A percentile compares a stretch with the other conserved stretches of the same genome.
These are phyloP conservation scores for Beauveria sp. DNA, from an alignment of 2,329 filamentous ascomycete genomes.

Conservation along the genomic window DNA sequence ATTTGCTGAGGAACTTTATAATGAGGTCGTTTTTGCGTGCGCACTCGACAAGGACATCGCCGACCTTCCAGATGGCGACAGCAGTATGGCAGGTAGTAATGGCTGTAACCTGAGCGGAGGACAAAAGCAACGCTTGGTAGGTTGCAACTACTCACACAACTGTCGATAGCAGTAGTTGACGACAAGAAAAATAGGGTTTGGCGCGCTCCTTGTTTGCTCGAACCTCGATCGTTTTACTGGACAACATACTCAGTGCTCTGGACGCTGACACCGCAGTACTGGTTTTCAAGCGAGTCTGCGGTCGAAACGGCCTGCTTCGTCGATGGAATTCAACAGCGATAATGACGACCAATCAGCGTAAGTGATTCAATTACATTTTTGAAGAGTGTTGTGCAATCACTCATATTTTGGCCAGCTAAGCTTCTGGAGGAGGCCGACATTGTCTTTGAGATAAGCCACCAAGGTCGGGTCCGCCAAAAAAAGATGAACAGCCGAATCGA, in stretches of 20 bases:
- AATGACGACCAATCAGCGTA: conserved; percentile 2
- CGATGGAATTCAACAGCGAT: conserved; percentile 11
- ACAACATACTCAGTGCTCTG: conserved; percentile 13
- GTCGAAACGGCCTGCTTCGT: conserved; percentile 8
- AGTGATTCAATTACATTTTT: no score
- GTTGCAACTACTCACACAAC: neutral
- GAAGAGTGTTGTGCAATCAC: no score
- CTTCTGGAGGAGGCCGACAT: neutral
- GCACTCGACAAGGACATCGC: neutral
- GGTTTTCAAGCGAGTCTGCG: neutral
- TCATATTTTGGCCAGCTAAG: no score
- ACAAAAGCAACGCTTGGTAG: conserved; percentile 1
- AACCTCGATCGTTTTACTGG: conserved; percentile 8
- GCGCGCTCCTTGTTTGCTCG: conserved; percentile 9
- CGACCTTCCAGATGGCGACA: neutral
- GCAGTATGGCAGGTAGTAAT: neutral
- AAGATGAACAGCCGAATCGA: neutral
- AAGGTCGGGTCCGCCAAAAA: neutral
- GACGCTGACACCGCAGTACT: conserved; percentile 7
- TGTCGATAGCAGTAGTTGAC: neutral
- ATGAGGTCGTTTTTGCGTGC: neutral
- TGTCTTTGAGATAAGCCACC: neutral
- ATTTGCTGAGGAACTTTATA: neutral
- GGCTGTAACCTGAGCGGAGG: conserved; percentile 2
- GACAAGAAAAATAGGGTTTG: neutral